Base-by-base conservation (phyloP, 768 basidiomycete species). In the Gelatoporia subvermispora region DNA sequence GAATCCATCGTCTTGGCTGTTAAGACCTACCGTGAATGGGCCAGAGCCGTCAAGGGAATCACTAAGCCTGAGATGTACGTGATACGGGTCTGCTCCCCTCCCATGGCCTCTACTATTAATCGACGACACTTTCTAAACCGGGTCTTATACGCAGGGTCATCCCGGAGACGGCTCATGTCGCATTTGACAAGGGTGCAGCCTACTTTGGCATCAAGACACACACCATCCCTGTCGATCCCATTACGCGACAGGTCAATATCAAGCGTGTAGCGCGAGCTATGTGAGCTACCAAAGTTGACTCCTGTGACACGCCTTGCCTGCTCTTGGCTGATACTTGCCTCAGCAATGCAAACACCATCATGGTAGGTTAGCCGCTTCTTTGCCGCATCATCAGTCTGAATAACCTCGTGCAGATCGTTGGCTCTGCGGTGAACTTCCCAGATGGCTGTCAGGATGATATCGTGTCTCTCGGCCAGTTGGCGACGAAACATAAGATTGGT, bases 11-110 rank as follows among this genome's bases (percentile, higher is more conserved):
- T 99, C 42, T 93, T 97, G 93, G 84, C 93, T 2, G 77, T 92
- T 55, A 97, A 97, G 72, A 88, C 93, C 0, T 84, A 99, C 62
- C 79, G 93, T 13, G 93, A 97, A 55, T 96, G 94, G 90, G 95
- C 91, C 5, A 71, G 76, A 39, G 77, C 72, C 1, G 83, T 84
- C 35, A 94, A 93, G 64, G 91, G 92, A 8, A 90, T 97, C 57
- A 90, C 77, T 0, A 79, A 86, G 51, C 95, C 95, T 1, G 95
- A 99, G 65, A 93, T 98, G 94, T 92, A 53, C 28, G 82, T 67
- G 16, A 8, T 45, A 0, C 15, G 52, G 40, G 39, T 35, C 24
- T 38, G 16, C 11, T 23, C n/a, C n/a, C n/a, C n/a, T n/a, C n/a
- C n/a, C n/a, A n/a, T n/a, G n/a, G n/a, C n/a, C n/a, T n/a, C n/a